Conservation (phyloP, 108 stramenopile genomes). For the Cyclotella baltica region DNA sequence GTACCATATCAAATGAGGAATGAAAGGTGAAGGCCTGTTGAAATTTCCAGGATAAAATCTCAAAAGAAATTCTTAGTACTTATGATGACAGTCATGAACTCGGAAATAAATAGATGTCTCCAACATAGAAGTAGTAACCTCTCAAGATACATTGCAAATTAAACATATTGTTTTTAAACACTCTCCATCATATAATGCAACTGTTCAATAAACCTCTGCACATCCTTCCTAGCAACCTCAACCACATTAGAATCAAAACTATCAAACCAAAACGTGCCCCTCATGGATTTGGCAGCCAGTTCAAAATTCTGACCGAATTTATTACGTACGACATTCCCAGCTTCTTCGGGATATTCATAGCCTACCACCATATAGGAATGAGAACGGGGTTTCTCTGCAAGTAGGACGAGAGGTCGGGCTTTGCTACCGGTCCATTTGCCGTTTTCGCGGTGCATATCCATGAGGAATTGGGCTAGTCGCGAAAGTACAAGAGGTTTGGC, state of each 20-base stretch:
- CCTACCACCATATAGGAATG: constrained; percentile 91
- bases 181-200: constrained; percentile 87
- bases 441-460: constrained; percentile 91
- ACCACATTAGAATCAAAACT: constrained; percentile 93
- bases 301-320: constrained; percentile 89
- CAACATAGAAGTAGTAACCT: background rate
- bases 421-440: constrained; percentile 91
- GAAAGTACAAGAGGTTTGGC: constrained; percentile 84
- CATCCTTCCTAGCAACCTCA: constrained; percentile 82
- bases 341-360: constrained; percentile 82
- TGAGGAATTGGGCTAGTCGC: constrained; percentile 83
- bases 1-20: no score
- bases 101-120: background rate
- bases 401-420: constrained; percentile 82
- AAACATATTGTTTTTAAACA: background rate
- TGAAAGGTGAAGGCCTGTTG: no score
- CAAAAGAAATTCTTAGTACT: no score
- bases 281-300: constrained; percentile 87
- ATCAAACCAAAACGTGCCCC: constrained; percentile 81
- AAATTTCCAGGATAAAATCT: no score
- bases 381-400: constrained; percentile 82
- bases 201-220: constrained; percentile 93
- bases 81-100: no score
- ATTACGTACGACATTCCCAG: constrained; percentile 79
- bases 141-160: background rate